These are phyloP conservation scores for Hypomyces rosellus DNA, from an alignment of 2,329 filamentous ascomycete species.

Conservation along the genomic window DNA sequence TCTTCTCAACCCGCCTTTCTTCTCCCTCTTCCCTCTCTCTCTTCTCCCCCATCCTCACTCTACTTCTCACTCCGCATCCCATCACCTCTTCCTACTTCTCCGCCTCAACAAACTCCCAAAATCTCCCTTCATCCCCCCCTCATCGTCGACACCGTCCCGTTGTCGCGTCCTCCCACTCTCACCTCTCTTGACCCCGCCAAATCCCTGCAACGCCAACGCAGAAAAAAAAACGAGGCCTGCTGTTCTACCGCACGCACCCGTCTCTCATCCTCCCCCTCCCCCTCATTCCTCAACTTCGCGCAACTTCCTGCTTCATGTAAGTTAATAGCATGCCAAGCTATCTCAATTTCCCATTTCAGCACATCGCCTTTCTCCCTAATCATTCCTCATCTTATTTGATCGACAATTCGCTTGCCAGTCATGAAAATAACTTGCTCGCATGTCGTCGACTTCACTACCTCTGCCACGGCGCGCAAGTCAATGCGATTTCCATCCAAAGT, in stretches of 20 bases:
- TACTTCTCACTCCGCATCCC: conserved; percentile 19
- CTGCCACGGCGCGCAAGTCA: no score
- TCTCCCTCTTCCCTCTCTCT: conserved; percentile 20
- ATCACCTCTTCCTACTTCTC: conserved; percentile 14
- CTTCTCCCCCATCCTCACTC: conserved; percentile 19
- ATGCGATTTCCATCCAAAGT: no score
- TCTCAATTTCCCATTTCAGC: no score
- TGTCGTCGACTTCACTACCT: no score
- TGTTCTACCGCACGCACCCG: conserved; percentile 13
- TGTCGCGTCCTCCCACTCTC: conserved; percentile 13
- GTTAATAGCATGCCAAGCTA: neutral
- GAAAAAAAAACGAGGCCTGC: conserved; percentile 22
- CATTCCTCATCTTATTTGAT: no score
- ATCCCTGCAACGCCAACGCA: conserved; percentile 24
- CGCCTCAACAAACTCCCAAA: conserved; percentile 15
- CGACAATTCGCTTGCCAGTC: no score
- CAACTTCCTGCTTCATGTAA: neutral
- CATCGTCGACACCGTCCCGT: conserved; percentile 8
- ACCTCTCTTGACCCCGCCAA: conserved; percentile 25
- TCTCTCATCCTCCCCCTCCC: neutral
- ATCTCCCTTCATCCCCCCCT: conserved; percentile 14
- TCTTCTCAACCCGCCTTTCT: conserved; percentile 21
- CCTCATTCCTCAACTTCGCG: conserved; percentile 1
- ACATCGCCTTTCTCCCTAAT: no score
- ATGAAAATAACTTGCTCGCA: no score